Conservation (phyloP, 2,329 filamentous ascomycete genomes). For the Aspergillus novofumigatus region DNA sequence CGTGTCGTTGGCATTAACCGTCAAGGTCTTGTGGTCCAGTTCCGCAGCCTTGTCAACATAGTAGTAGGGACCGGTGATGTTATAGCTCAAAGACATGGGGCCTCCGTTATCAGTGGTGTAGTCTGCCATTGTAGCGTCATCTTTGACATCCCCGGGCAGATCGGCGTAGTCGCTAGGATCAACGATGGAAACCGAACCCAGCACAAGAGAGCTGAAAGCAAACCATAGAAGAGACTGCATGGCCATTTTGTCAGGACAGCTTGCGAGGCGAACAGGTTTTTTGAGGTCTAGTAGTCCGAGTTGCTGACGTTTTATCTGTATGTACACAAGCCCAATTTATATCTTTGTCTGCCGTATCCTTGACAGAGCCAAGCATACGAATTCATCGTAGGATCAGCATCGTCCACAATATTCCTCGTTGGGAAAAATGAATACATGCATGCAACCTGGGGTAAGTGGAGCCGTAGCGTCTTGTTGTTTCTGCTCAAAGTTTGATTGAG, state of each 20-base stretch:
- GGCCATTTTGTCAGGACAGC: no score
- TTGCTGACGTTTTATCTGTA: no score
- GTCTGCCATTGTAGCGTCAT: conserved; percentile 1
- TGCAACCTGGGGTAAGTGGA: not conserved
- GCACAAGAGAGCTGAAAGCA: no score
- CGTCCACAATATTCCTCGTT: no score
- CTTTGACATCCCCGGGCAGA: not conserved
- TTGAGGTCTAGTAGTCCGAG: no score
- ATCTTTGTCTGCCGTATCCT: no score
- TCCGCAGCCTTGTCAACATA: conserved; percentile 3
- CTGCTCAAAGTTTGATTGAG: not conserved
- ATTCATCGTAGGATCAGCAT: no score
- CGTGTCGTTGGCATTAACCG: conserved; percentile 15
- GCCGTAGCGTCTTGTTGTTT: not conserved
- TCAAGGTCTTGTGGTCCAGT: conserved; percentile 9
- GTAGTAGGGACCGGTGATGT: conserved; percentile 2
- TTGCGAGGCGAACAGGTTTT: no score
- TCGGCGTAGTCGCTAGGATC: conserved; percentile 5
- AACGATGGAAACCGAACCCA: not conserved
- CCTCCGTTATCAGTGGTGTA: conserved; percentile 1
- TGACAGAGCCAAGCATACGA: no score
- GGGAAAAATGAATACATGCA: no score
- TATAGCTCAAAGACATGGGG: not conserved
- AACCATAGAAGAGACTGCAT: no score
- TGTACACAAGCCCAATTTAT: no score